Base-by-base conservation (phyloP, 495 filamentous ascomycete genomes). In the Choiromyces venosus region DNA sequence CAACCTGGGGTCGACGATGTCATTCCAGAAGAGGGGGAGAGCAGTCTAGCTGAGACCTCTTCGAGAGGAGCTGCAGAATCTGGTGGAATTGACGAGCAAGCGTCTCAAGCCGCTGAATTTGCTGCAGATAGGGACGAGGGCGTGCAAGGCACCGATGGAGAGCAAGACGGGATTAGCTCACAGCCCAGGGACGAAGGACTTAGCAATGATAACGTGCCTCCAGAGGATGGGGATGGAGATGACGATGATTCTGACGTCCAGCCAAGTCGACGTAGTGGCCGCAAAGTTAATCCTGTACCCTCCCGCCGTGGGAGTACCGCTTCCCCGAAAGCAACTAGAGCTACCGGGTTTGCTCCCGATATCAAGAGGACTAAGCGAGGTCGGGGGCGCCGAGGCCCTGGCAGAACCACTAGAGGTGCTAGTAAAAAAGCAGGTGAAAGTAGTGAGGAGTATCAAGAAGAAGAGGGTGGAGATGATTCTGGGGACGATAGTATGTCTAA, bases 141-240 rank as follows among this genome's bases (percentile, higher is more conserved):
- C 21, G 36, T 67, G 66, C 36, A 37, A 19, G 66, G 36, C 8
- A 67, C 21, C 36, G 33, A 67, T 29, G 39, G 14, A 33, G 39
- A 37, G 21, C 36, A 4, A 37, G 71, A 72, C 25, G 52, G 65
- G 64, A 25, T 66, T 61, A 33, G 33, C 52, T 16, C 52, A 25
- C 52, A 61, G 5, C 10, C 52, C 12, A 61, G 25, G 52, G 25
- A 33, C 25, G 12, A 61, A 10, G 72, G 86, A 88, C 72, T 33
- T 44, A 8, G 83, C 85, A 68, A 82, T 87, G 66, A 86, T 87
- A 81, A 80, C 80, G 66, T 84, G 85, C 18, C 87, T 87, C 71
- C 84, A 86, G 69, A 78, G 79, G 69, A 87, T 88, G 86, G 86
- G 87, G 82, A 82, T 75, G 71, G 81, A 85, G 73, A 87, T 87